Evolutionary conservation across 495 filamentous ascomycete species (phyloP), one percentile per base, ranked within the genome.

Genomic region (Aspergillus panamensis): DNA sequence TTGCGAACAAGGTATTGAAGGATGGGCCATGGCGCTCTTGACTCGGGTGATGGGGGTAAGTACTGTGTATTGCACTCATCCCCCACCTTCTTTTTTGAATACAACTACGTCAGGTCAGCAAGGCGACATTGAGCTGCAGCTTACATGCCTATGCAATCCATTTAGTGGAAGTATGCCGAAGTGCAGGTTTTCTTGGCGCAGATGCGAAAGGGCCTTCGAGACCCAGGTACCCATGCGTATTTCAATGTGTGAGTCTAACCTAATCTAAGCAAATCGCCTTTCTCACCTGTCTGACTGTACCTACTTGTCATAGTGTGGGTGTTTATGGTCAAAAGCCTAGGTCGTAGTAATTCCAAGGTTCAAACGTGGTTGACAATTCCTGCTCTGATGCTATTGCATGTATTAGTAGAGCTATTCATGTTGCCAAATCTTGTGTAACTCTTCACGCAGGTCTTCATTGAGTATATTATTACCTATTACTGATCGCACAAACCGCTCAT

Each of bases 1-100:
- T 61, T 84, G 86, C 14, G 69, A 86, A 44, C 74, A 84, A 61
- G 82, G 84, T 5, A 82, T 87, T 57, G 84, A 75, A 37, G 74
- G 77, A 7, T 82, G 78, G 63, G 73, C 70, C 3, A 68, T 87
- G 45, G 83, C 82, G 10, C 78, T 86, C 13, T 74, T 87, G 58
- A 88, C 83, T 0, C 77, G 82, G 35, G 77, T 81, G 0, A 73
- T 83, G 48, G 73, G 74, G 44, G 69, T 69, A 54, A 66, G 70
- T 63, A 39, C 17, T 17, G 17, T 31, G 43, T n/a, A 14, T 30
- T 42, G 57, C 45, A 12, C 12, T 32, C 0, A 16, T 29, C 8
- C 20, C 33, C 8, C 39, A 32, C 10, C 14, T 37, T 50, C 42
- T 48, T 33, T 33, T 16, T 17, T 13, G 29, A 30, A 49, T 20